Base-by-base conservation (phyloP, 106 monocot genomes). In the Alisma plantagoaquatica region DNA sequence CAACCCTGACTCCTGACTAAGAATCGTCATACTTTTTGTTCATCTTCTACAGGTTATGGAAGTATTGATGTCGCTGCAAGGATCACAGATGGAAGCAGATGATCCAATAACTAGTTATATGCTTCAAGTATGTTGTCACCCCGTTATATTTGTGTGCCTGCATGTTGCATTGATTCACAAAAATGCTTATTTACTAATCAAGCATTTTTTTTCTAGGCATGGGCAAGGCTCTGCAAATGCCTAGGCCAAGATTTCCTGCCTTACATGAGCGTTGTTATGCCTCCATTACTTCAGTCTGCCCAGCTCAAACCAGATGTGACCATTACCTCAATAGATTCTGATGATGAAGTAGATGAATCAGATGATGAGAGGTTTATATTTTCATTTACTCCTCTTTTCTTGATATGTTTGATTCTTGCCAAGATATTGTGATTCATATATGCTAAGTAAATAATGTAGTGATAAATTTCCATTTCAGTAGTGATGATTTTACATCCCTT, bases 11-110 rank as follows among this genome's bases (percentile, higher is more conserved):
- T n/a, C n/a, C n/a, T n/a, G n/a, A n/a, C n/a, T n/a, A n/a, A n/a
- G n/a, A n/a, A n/a, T n/a, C n/a, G n/a, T n/a, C n/a, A n/a, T n/a
- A n/a, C n/a, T n/a, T n/a, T n/a, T n/a, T n/a, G n/a, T n/a, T n/a
- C n/a, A n/a, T n/a, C n/a, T n/a, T n/a, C n/a, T n/a, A n/a, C 70
- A 96, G 94, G 94, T 96, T 43, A 96, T 96, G 94, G 94, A 96
- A 65, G 88, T 96, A 10, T 46, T 96, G 61, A 96, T 96, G 94
- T 57, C 78, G 20, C 55, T 96, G 54, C 94, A 96, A 88, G 94
- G 88, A 57, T 73, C 94, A 29, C 78, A 80, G 44, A 62, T 96
- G 81, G 94, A 88, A 73, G 66, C 70, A 5, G 94, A 96, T 62
- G 94, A 96, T 32, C 94, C 94, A 22, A 96, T 74, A 48, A 84